A percentile compares a stretch with the other conserved stretches of the same genome.
These are phyloP conservation scores for Hemerocallis citrina DNA, from an alignment of 106 monocot genomes.

Conservation along the genomic window DNA sequence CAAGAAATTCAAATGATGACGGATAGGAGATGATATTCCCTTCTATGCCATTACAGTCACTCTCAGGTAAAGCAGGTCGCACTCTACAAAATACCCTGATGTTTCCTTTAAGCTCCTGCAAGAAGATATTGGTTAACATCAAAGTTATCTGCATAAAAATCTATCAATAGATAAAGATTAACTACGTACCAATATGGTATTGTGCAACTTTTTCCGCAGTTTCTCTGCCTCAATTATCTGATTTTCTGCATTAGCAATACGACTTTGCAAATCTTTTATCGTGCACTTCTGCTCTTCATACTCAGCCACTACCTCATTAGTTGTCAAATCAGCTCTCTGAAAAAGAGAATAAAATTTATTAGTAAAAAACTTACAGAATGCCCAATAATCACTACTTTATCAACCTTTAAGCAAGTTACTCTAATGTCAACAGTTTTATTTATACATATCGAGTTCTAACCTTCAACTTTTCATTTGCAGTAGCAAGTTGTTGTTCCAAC, in stretches of 20 bases:
- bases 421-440: background rate
- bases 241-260: conserved; percentile 45
- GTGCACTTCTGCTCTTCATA: conserved; percentile 42
- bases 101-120: conserved; percentile 91
- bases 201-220: conserved; percentile 76
- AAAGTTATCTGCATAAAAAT: background rate
- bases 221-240: conserved; percentile 64
- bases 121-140: background rate
- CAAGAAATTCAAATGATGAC: conserved; percentile 49
- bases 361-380: too few species aligned
- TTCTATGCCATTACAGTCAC: conserved; percentile 29
- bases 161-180: background rate
- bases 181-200: conserved; percentile 74
- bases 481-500: conserved; percentile 44
- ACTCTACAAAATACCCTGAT: conserved; percentile 94
- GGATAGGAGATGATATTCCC: conserved; percentile 65
- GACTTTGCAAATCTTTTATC: conserved; percentile 38
- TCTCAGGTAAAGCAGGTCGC: conserved; percentile 41
- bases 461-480: conserved; percentile 63
- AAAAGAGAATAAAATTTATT: conserved; percentile 2
- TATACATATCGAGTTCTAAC: too few species aligned
- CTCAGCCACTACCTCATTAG: conserved; percentile 36
- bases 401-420: background rate
- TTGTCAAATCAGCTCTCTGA: conserved; percentile 53
- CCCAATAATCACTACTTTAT: too few species aligned